Evolutionary conservation across 352 stramenopile species (phyloP).

Genomic region (Pythium aphanidermatum): DNA sequence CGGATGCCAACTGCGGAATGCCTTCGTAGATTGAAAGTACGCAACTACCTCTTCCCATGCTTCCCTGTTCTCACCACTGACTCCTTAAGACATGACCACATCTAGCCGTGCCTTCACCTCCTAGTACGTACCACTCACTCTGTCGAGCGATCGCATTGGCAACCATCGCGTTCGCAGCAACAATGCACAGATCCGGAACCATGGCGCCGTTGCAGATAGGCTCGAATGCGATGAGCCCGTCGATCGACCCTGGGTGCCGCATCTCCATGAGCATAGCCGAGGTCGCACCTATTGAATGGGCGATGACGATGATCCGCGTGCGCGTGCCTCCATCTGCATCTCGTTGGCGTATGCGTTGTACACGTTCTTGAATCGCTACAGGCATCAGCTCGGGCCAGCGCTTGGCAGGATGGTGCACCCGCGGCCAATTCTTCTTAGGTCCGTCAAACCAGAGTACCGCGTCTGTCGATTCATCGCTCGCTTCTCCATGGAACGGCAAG

Average conservation of each 20-base stretch:
- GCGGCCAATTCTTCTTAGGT: neutral
- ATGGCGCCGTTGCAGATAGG: constrained; percentile 20
- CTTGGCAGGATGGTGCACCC: constrained; percentile 3
- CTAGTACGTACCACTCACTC: neutral
- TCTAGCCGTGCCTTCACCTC: too few relatives aligned
- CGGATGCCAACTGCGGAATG: constrained; percentile 32
- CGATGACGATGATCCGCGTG: constrained; percentile 4
- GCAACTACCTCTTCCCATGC: constrained; percentile 1
- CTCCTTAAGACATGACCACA: too few relatives aligned
- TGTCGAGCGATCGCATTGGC: constrained; percentile 1
- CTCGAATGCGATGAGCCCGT: constrained; percentile 27
- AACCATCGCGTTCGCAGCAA: neutral
- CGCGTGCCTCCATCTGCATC: neutral
- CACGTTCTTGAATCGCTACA: constrained; percentile 7
- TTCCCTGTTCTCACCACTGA: too few relatives aligned
- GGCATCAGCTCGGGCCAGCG: constrained; percentile 5
- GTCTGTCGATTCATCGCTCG: constrained; percentile 19
- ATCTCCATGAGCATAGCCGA: constrained; percentile 31
- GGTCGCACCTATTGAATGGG: constrained; percentile 8
- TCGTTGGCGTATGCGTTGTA: neutral
- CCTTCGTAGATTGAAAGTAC: constrained; percentile 28
- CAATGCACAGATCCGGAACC: neutral
- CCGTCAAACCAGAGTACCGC: constrained; percentile 11
- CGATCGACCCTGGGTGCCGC: constrained; percentile 25
- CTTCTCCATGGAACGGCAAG: constrained; percentile 26